Evolutionary conservation across 495 filamentous ascomycete species (phyloP).

Genomic region (Penicillium odoratum): DNA sequence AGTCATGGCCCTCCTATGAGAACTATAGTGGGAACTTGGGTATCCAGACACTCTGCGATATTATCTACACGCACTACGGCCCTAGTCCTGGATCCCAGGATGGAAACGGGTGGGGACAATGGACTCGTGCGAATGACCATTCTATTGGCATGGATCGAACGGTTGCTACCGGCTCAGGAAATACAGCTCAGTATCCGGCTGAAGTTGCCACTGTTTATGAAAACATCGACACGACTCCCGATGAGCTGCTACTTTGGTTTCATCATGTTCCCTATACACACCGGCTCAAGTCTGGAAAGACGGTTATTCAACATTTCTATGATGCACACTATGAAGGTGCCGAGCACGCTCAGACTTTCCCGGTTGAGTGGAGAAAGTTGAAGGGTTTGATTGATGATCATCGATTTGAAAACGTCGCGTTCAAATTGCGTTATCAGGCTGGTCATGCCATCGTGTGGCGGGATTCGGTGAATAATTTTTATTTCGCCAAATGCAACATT

Average conservation of each 20-base stretch:
- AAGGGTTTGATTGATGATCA: slow-evolving; percentile 58
- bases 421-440: slow-evolving; percentile 61
- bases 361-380: slow-evolving; percentile 52
- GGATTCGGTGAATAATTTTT: slow-evolving; percentile 63
- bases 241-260: slow-evolving; percentile 72
- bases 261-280: slow-evolving; percentile 73
- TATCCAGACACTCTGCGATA: slow-evolving; percentile 68
- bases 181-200: slow-evolving; percentile 63
- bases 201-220: slow-evolving; percentile 60
- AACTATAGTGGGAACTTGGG: slow-evolving; percentile 71
- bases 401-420: slow-evolving; percentile 58
- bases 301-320: slow-evolving; percentile 77
- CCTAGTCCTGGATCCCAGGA: slow-evolving; percentile 67
- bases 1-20: slow-evolving; percentile 70
- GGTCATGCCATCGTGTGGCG: slow-evolving; percentile 71
- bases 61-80: slow-evolving; percentile 65
- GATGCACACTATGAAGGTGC: slow-evolving; percentile 67
- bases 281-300: slow-evolving; percentile 61
- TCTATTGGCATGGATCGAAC: slow-evolving; percentile 75
- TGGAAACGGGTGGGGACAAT: slow-evolving; percentile 69
- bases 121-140: slow-evolving; percentile 62
- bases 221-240: slow-evolving; percentile 62
- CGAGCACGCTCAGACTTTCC: slow-evolving; percentile 58
- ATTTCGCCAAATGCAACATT: slow-evolving; percentile 58
- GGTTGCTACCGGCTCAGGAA: slow-evolving; percentile 63